A percentile compares a stretch with the other conserved stretches of the same genome.
Conservation (phyloP, 768 basidiomycete genomes). For the Tephrocybe sp. region DNA sequence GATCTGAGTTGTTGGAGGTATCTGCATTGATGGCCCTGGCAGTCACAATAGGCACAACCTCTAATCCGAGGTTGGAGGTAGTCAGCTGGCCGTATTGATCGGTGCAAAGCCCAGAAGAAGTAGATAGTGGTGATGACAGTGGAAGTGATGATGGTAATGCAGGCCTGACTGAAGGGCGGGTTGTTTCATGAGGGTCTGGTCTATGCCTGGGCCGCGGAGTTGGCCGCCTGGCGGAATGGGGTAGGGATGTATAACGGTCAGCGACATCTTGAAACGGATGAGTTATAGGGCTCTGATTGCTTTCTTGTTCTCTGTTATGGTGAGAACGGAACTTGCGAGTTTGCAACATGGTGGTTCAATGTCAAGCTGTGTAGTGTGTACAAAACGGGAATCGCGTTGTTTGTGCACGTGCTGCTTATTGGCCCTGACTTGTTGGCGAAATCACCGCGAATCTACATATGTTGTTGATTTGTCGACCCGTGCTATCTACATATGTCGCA, state of each 20-base stretch:
- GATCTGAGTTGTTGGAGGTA: conserved; percentile 39
- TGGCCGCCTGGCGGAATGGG: background rate
- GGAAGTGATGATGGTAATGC: conserved; percentile 11
- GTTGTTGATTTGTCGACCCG: no score
- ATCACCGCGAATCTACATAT: background rate
- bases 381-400: background rate
- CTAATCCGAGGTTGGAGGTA: conserved; percentile 1
- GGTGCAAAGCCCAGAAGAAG: conserved; percentile 6
- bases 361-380: background rate
- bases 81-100: no score
- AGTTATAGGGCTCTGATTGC: background rate
- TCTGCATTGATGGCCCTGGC: conserved; percentile 11
- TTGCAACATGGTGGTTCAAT: conserved; percentile 4
- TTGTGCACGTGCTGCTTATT: background rate
- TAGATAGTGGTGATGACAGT: conserved; percentile 17
- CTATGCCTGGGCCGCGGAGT: conserved; percentile 4
- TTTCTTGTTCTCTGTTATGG: background rate
- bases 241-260: conserved; percentile 4
- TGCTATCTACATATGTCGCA: background rate
- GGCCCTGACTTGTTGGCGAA: no score
- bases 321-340: background rate
- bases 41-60: conserved; percentile 1
- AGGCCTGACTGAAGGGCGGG: background rate
- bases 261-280: conserved; percentile 19
- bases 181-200: background rate